These are phyloP conservation scores for Paracorniculantispora psalliotae DNA, from an alignment of 2,329 filamentous ascomycete genomes.

Conservation along the genomic window DNA sequence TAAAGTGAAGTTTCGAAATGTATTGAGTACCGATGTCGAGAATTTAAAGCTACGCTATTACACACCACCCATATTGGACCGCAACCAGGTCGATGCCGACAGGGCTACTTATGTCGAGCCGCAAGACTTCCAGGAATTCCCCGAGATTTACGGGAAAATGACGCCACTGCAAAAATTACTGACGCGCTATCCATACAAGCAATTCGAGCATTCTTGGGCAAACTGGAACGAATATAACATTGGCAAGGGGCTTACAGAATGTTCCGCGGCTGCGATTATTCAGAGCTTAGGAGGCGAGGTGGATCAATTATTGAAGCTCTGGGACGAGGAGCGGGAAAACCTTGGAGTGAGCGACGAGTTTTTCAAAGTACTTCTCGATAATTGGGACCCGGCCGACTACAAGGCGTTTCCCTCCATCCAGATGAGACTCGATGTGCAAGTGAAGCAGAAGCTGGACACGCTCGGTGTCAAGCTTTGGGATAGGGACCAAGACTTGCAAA, in stretches of 20 bases:
- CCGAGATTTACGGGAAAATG: conserved; percentile 22
- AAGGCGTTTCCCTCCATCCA: not conserved
- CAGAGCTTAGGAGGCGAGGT: not conserved
- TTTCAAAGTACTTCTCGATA: not conserved
- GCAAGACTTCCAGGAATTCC: conserved; percentile 22
- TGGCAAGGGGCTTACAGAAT: not conserved
- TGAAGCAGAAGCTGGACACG: not conserved
- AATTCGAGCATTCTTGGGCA: not conserved
- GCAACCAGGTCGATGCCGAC: conserved; percentile 24
- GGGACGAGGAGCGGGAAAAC: not conserved
- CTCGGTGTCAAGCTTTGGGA: not conserved
- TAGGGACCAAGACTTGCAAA: not conserved
- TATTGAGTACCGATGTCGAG: not conserved
- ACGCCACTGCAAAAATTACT: conserved; percentile 28
- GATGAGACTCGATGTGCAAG: not conserved
- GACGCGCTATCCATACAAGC: conserved; percentile 7
- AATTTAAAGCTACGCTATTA: not conserved
- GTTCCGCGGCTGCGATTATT: not conserved
- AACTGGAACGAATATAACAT: not conserved
- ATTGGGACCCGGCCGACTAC: not conserved
- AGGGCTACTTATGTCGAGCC: conserved; percentile 33
- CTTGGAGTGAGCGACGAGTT: not conserved
- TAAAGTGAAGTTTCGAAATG: not conserved
- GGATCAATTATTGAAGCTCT: not conserved
- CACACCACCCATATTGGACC: not conserved